phyloP scores from a whole-genome alignment of 257 asterid species.

The Solanum infundibuliforme region DNA sequence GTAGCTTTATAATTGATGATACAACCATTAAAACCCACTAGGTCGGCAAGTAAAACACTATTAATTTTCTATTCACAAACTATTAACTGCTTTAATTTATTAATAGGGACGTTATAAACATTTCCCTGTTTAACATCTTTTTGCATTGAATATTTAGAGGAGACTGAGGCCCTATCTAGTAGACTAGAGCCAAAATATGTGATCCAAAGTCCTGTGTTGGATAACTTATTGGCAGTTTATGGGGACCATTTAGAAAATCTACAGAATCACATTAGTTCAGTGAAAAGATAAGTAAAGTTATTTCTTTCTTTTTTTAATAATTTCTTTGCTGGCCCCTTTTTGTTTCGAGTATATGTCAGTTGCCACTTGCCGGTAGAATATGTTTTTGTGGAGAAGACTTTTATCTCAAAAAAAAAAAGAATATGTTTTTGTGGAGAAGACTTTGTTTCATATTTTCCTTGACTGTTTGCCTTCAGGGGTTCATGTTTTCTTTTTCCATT shows the following conservation, averaged over 20 bases:
- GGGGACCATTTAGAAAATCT: neutral
- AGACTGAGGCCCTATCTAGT: neutral
- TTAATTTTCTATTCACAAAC: neutral
- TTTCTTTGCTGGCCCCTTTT: neutral
- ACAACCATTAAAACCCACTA: neutral
- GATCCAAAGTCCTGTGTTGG: neutral
- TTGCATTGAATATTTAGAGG: neutral
- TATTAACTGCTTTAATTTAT: neutral
- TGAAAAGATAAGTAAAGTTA: neutral
- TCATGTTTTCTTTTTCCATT: neutral
- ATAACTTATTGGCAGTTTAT: neutral
- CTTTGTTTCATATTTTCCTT: neutral
- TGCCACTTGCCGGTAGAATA: neutral
- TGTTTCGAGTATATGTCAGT: neutral
- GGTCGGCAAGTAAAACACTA: neutral
- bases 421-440: neutral
- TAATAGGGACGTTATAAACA: neutral
- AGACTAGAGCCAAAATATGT: neutral
- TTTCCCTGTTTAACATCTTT: neutral
- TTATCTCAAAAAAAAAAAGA: neutral
- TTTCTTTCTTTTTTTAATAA: neutral
- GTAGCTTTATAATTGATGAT: neutral
- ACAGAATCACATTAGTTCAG: neutral
- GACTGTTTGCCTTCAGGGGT: neutral
- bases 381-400: neutral